phyloP scores from a whole-genome alignment of 177 flowering plant species.

The Tripterygium wilfordii region DNA sequence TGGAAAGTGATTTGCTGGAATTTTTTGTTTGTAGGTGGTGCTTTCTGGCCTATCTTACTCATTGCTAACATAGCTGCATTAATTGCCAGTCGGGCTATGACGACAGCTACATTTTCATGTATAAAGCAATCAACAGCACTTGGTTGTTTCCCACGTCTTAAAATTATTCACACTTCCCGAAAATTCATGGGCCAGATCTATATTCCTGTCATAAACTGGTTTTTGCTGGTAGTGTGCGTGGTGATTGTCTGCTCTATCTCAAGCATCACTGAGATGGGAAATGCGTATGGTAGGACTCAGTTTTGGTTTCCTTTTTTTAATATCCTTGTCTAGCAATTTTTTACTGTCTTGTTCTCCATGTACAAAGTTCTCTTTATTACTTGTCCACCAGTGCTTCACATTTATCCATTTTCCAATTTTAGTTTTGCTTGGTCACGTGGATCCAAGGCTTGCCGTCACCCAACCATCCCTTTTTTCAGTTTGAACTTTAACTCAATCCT shows the following conservation, averaged over 20 bases:
- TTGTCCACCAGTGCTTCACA: no score
- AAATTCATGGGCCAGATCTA: constrained; percentile 98
- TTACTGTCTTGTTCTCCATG: neutral
- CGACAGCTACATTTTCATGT: constrained; percentile 95
- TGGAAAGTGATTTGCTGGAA: neutral
- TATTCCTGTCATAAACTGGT: constrained; percentile 96
- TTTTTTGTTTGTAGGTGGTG: constrained; percentile 54
- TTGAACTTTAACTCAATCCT: no score
- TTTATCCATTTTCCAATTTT: neutral
- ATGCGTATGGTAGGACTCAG: constrained; percentile 60
- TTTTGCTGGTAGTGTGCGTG: constrained; percentile 68
- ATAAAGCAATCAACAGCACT: constrained; percentile 93
- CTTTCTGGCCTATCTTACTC: constrained; percentile 82
- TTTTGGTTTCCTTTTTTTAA: neutral
- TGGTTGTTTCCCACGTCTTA: constrained; percentile 98
- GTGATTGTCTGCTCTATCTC: constrained; percentile 66
- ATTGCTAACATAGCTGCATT: constrained; percentile 92
- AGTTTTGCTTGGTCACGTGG: neutral
- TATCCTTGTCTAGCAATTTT: neutral
- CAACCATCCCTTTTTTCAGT: no score
- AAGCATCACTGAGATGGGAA: constrained; percentile 82
- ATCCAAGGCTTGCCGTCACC: no score
- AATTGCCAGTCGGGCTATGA: constrained; percentile 96
- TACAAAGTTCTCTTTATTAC: neutral
- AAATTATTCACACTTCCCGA: constrained; percentile 91